These are phyloP conservation scores for Allium cepa DNA, from an alignment of 106 monocot species.

Conservation along the genomic window DNA sequence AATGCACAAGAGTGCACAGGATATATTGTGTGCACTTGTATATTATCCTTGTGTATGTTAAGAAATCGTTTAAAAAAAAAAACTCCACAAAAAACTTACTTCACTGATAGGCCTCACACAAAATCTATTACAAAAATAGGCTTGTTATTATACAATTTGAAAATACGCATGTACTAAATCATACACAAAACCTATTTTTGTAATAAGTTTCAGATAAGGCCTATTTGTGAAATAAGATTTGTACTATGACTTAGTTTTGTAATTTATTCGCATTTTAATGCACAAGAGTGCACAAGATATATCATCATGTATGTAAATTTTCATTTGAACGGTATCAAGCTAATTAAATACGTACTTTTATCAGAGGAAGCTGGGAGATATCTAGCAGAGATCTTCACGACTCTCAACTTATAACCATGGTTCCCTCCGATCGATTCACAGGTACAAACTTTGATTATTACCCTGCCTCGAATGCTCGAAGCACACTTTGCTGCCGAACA, in stretches of 20 bases:
- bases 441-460: conserved; percentile 38
- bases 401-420: conserved; percentile 57
- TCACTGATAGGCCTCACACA: no score
- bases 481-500: conserved; percentile 40
- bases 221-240: neutral
- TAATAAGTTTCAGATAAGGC: neutral
- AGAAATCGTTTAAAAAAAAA: no score
- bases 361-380: conserved; percentile 60
- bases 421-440: conserved; percentile 33
- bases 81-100: no score
- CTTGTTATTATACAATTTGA: no score
- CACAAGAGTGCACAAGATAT: neutral
- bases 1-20: no score
- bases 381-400: conserved; percentile 43
- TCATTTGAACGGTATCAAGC: neutral
- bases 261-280: neutral
- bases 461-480: conserved; percentile 29
- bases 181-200: neutral
- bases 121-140: no score
- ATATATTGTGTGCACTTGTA: no score
- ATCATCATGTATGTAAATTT: neutral
- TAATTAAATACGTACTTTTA: neutral
- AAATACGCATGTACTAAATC: no score
- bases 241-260: neutral
- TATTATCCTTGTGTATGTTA: no score